phyloP scores from a whole-genome alignment of 192 early-diverging fungal genomes.

The Lunasporangiospora selenospora region DNA sequence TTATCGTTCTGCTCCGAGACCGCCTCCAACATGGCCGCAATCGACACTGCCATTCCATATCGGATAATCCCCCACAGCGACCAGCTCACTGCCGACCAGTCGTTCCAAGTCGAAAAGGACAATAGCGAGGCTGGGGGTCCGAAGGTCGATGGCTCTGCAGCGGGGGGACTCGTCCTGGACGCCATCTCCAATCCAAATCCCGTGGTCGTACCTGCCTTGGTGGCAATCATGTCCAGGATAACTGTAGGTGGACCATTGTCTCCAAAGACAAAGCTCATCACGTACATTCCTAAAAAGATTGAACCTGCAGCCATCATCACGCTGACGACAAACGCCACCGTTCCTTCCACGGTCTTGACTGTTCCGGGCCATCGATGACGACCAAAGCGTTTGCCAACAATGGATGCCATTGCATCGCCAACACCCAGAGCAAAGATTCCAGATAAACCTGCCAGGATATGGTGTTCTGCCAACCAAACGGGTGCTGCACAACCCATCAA shows the following conservation, averaged over 20 bases:
- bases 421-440: constrained; percentile 91
- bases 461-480: constrained; percentile 80
- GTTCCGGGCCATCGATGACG: constrained; percentile 75
- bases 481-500: constrained; percentile 90
- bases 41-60: constrained; percentile 31
- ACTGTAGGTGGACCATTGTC: neutral
- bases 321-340: constrained; percentile 75
- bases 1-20: constrained; percentile 96
- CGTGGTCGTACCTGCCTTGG: neutral
- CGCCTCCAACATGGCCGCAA: constrained; percentile 80
- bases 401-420: constrained; percentile 89
- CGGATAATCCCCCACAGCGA: constrained; percentile 27
- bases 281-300: constrained; percentile 41
- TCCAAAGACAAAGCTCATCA: constrained; percentile 45
- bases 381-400: constrained; percentile 81
- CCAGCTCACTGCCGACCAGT: constrained; percentile 38
- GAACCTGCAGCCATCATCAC: constrained; percentile 60
- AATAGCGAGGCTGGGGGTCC: constrained; percentile 20
- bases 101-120: constrained; percentile 29
- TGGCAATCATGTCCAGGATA: neutral
- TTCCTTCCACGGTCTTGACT: constrained; percentile 88
- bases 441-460: constrained; percentile 60
- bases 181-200: neutral
- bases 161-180: neutral
- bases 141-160: constrained; percentile 3